Percentiles rank a stretch among this genome's conserved stretches.
Conservation (phyloP, 108 stramenopile genomes). For the Licmophora abbreviata region DNA sequence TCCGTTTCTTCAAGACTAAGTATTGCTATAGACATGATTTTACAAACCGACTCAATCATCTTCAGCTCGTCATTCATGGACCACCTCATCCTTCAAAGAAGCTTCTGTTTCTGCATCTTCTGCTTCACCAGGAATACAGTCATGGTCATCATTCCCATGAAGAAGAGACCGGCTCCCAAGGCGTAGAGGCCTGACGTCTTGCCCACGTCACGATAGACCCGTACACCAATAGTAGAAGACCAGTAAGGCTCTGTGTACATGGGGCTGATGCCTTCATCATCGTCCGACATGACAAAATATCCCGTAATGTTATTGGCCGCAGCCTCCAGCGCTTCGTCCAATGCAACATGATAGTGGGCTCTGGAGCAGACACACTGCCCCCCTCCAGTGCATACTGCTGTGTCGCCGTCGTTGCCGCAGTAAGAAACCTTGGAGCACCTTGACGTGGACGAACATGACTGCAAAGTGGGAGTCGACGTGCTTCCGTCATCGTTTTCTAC, state of each 20-base stretch:
- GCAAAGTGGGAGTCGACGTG: conserved; percentile 6
- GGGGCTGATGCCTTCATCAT: conserved; percentile 64
- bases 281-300: conserved; percentile 35
- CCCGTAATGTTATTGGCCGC: conserved; percentile 52
- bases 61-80: too few relatives aligned
- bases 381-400: conserved; percentile 51
- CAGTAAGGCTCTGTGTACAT: conserved; percentile 81
- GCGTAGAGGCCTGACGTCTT: conserved; percentile 35
- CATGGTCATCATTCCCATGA: conserved; percentile 15
- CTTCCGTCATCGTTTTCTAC: conserved; percentile 11
- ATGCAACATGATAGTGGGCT: conserved; percentile 65
- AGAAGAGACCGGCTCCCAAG: conserved; percentile 30
- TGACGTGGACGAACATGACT: conserved; percentile 31
- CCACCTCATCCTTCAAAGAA: conserved; percentile 28
- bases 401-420: conserved; percentile 36
- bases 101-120: conserved; percentile 65
- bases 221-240: conserved; percentile 58
- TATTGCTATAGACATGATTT: too few relatives aligned
- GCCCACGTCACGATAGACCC: conserved; percentile 50
- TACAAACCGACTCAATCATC: too few relatives aligned
- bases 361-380: conserved; percentile 60
- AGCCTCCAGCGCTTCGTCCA: conserved; percentile 64
- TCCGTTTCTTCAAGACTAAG: too few relatives aligned
- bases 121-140: conserved; percentile 33
- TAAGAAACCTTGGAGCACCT: conserved; percentile 61